Evolutionary conservation across 371 early-diverging fungal species (phyloP).

Genomic region (Gilbertella persicaria): DNA sequence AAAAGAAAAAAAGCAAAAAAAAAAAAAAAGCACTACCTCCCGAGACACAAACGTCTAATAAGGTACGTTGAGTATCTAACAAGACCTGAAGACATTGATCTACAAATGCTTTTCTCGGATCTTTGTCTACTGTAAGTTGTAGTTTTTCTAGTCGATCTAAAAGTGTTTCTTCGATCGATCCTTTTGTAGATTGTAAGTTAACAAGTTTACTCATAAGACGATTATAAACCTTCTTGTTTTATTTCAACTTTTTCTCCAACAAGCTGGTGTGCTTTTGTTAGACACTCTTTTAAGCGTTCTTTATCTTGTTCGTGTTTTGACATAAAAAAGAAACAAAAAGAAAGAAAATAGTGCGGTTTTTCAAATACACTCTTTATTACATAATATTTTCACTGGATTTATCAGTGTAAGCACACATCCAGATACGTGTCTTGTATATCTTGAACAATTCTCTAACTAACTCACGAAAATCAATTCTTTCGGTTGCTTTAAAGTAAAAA

Average conservation of each 20-base stretch:
- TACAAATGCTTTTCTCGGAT: slow-evolving; percentile 27
- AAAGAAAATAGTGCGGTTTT: no score
- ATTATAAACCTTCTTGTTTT: slow-evolving; percentile 22
- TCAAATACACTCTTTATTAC: neutral
- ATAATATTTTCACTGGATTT: neutral
- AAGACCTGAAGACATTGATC: slow-evolving; percentile 30
- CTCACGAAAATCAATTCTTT: slow-evolving; percentile 98
- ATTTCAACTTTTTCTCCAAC: slow-evolving; percentile 27
- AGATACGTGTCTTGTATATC: slow-evolving; percentile 98
- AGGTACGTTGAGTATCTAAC: slow-evolving; percentile 23
- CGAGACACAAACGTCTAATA: slow-evolving; percentile 24
- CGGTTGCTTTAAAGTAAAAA: slow-evolving; percentile 91
- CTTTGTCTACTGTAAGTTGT: slow-evolving; percentile 4
- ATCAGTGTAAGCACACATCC: slow-evolving; percentile 85
- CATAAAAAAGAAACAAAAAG: slow-evolving; percentile 14
- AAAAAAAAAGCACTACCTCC: slow-evolving; percentile 23
- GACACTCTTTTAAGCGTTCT: slow-evolving; percentile 10
- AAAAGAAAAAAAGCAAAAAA: neutral
- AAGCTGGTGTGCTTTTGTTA: slow-evolving; percentile 14
- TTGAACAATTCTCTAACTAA: slow-evolving; percentile 98
- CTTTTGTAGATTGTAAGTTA: slow-evolving; percentile 9
- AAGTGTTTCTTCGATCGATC: slow-evolving; percentile 24
- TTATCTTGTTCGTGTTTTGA: slow-evolving; percentile 23
- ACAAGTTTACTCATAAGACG: neutral
- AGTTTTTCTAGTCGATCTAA: slow-evolving; percentile 15